Conservation (phyloP, 2,329 filamentous ascomycete species). For the Hypocrella siamensis region DNA sequence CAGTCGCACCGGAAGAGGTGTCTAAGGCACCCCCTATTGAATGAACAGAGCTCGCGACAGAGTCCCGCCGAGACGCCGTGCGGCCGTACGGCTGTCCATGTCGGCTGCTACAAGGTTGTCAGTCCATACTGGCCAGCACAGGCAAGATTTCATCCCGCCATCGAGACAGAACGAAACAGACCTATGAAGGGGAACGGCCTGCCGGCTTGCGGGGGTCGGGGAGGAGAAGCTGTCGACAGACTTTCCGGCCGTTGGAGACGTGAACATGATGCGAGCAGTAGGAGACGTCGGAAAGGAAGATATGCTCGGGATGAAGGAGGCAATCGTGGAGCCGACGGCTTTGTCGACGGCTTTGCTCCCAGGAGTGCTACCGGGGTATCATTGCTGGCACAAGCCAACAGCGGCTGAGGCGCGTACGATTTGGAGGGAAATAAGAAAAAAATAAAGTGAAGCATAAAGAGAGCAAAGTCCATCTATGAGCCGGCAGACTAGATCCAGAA, state of each 20-base stretch:
- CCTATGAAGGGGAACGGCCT: constrained; percentile 46
- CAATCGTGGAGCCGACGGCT: constrained; percentile 16
- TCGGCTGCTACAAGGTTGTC: constrained; percentile 18
- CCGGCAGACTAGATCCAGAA: no score
- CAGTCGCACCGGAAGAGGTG: constrained; percentile 40
- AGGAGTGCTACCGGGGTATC: constrained; percentile 29
- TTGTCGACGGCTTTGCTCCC: constrained; percentile 14
- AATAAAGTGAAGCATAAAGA: not conserved
- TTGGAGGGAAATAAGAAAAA: constrained; percentile 1
- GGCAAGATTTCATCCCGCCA: not conserved
- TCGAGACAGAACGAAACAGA: constrained; percentile 13
- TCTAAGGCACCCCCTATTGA: constrained; percentile 79
- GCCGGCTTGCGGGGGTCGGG: constrained; percentile 30
- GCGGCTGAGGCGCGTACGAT: not conserved
- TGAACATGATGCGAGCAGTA: constrained; percentile 35
- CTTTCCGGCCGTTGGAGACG: constrained; percentile 41
- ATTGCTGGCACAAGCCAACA: constrained; percentile 20
- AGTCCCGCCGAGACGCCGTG: constrained; percentile 49
- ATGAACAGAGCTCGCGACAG: constrained; percentile 73
- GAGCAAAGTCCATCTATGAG: no score
- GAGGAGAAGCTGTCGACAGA: constrained; percentile 50
- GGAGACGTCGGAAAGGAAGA: not conserved
- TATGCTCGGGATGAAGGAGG: not conserved
- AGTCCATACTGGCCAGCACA: constrained; percentile 3
- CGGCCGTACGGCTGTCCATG: constrained; percentile 31